phyloP scores from a whole-genome alignment of 2,329 filamentous ascomycete genomes.

The Xylariales sp. region DNA sequence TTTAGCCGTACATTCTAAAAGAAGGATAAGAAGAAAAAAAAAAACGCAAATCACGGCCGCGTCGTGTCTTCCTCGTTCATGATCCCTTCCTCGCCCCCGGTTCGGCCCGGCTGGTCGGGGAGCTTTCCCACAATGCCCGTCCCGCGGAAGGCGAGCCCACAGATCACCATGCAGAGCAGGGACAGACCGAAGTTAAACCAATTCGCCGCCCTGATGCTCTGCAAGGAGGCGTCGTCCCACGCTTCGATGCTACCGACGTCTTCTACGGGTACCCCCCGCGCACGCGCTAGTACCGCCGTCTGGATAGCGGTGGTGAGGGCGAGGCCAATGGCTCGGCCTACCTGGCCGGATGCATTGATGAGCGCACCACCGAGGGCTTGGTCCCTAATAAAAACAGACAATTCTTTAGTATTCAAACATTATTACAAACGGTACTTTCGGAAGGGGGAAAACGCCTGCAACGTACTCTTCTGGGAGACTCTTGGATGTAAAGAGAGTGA shows the following conservation, averaged over 20 bases:
- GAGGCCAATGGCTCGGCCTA: constrained; percentile 62
- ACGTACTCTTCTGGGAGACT: constrained; percentile 53
- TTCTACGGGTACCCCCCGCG: constrained; percentile 38
- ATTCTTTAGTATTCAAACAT: too few relatives aligned
- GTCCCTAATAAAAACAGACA: too few relatives aligned
- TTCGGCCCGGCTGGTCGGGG: constrained; percentile 10
- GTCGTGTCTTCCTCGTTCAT: constrained; percentile 9
- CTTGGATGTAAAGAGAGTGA: constrained; percentile 63
- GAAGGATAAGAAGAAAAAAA: too few relatives aligned
- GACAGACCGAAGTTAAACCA: constrained; percentile 51
- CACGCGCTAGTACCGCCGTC: constrained; percentile 52
- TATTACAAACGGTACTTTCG: too few relatives aligned
- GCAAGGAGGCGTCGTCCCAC: constrained; percentile 42
- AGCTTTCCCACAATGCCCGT: constrained; percentile 48
- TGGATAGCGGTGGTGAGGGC: constrained; percentile 63
- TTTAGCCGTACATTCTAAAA: too few relatives aligned
- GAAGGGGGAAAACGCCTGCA: too few relatives aligned
- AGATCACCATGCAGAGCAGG: constrained; percentile 35
- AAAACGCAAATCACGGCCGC: not conserved
- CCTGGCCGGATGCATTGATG: constrained; percentile 61
- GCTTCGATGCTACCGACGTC: constrained; percentile 34
- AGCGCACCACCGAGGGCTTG: constrained; percentile 65
- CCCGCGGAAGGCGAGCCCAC: constrained; percentile 44
- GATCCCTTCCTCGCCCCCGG: constrained; percentile 12
- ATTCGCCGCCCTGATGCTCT: constrained; percentile 42